Base-by-base conservation (phyloP, 306 rosid genomes). In the Myrica gale region DNA sequence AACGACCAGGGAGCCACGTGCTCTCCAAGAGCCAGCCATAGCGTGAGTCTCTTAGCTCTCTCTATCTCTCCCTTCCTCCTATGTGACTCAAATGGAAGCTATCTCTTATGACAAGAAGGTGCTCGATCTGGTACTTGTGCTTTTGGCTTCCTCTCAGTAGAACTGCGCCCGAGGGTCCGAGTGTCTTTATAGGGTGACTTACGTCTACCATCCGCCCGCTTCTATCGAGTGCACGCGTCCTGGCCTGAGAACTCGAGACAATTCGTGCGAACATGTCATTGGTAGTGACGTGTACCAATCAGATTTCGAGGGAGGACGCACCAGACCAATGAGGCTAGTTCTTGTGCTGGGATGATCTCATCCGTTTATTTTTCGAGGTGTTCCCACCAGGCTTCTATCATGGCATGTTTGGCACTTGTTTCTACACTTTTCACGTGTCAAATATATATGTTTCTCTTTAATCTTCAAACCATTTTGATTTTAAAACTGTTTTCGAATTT, bases 271-370 rank as follows among this genome's bases (percentile, higher is more conserved):
- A 78, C 89, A 84, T 86, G 98, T 94, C 98, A 94, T 66, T 4
- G 0, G 0, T 8, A 80, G 41, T 88, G 91, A 94, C 87, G 87
- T 94, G 98, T 92, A 80, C 98, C 98, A 94, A 94, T 91, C 23
- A 67, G 0, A n/a, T 65, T 68, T 65, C 70, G 72, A n/a, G 54
- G 5, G 5, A 13, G 10, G 26, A 4, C 61, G 70, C 72, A 37
- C 56, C 45, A 13, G 50, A 41, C 98, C 98, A 94, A 91, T 91
- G 5, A 54, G 6, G 71, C 76, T 73, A 10, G 10, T 72, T 75
- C 82, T 80, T 1, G 63, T 71, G 96, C 79, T 91, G 97, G 91
- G 92, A 65, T 20, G 73, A 84, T 86, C 71, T 23, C 0, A 1
- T 15, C 93, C 98, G 89, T 90, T 71, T 23, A 74, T 65, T 81